phyloP scores from a whole-genome alignment of 2,329 filamentous ascomycete species.

The Proliferodiscus dingleyae region DNA sequence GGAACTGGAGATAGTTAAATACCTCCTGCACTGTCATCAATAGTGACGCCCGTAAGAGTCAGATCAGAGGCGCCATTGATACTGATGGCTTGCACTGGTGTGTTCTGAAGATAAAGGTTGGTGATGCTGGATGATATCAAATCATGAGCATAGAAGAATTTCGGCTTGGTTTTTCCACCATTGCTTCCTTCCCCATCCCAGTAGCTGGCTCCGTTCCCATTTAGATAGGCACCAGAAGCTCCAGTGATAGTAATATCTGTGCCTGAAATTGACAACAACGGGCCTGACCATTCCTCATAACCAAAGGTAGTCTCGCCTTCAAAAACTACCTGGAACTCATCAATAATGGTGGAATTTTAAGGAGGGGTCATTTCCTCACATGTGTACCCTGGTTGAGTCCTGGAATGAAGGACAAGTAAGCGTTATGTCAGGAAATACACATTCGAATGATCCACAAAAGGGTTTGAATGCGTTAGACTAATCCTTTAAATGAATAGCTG shows the following conservation, averaged over 20 bases:
- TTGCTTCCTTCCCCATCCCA: constrained; percentile 57
- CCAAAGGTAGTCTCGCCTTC: constrained; percentile 61
- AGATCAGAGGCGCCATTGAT: constrained; percentile 39
- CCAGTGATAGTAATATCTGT: constrained; percentile 48
- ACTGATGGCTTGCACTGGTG: constrained; percentile 41
- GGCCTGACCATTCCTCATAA: constrained; percentile 60
- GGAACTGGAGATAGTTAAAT: background rate
- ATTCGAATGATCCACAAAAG: background rate
- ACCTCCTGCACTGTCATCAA: constrained; percentile 53
- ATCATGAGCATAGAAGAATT: constrained; percentile 53
- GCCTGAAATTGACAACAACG: constrained; percentile 57
- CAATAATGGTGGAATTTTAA: background rate
- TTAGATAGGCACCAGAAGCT: constrained; percentile 46
- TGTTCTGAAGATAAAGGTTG: constrained; percentile 46
- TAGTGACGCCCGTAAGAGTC: constrained; percentile 44
- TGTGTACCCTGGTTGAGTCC: constrained; percentile 43
- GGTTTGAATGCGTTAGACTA: background rate
- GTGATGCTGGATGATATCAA: constrained; percentile 45
- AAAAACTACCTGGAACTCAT: constrained; percentile 44
- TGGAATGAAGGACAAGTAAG: constrained; percentile 48
- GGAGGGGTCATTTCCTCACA: constrained; percentile 3
- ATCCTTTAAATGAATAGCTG: background rate
- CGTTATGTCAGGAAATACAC: background rate
- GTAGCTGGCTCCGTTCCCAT: constrained; percentile 51
- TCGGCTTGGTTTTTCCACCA: constrained; percentile 56